A percentile compares a stretch with the other conserved stretches of the same genome.
Evolutionary conservation across 1,284 basidiomycete genomes (phyloP).

Genomic region (Leccinum solheimii): DNA sequence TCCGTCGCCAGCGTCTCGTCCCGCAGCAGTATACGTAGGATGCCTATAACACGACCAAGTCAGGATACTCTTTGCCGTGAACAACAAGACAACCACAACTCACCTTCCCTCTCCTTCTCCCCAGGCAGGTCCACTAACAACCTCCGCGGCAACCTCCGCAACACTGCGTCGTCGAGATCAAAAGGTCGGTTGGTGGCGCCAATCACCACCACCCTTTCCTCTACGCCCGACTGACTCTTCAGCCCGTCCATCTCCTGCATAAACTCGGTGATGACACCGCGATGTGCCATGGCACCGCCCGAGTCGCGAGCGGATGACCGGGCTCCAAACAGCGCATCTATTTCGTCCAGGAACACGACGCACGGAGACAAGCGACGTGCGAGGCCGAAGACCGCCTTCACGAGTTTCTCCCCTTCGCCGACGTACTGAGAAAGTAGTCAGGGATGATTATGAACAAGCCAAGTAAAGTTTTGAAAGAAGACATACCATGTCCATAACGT

Average conservation of each 20-base stretch:
- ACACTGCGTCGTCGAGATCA: conserved; percentile 82
- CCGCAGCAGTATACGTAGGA: conserved; percentile 78
- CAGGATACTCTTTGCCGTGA: conserved; percentile 2
- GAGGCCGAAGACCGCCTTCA: conserved; percentile 87
- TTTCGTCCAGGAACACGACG: conserved; percentile 95
- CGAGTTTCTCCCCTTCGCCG: conserved; percentile 93
- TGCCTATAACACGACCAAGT: conserved; percentile 52
- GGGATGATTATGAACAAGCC: conserved; percentile 7
- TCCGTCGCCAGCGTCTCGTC: conserved; percentile 74
- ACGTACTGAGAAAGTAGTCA: conserved; percentile 64
- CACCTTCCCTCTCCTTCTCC: conserved; percentile 78
- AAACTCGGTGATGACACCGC: conserved; percentile 88
- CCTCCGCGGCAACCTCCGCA: conserved; percentile 81
- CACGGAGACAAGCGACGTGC: conserved; percentile 88
- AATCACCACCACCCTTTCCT: conserved; percentile 87
- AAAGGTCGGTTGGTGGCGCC: conserved; percentile 93
- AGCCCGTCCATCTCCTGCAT: conserved; percentile 99
- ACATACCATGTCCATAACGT: conserved; percentile 86
- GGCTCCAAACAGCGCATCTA: conserved; percentile 91
- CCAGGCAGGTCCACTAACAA: conserved; percentile 85
- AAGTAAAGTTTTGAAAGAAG: not conserved
- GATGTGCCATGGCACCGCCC: conserved; percentile 81
- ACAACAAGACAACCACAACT: conserved; percentile 22
- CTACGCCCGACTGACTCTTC: conserved; percentile 62
- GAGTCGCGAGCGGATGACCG: conserved; percentile 80